Conservation (phyloP, 768 basidiomycete genomes). For the Russula sp. region DNA sequence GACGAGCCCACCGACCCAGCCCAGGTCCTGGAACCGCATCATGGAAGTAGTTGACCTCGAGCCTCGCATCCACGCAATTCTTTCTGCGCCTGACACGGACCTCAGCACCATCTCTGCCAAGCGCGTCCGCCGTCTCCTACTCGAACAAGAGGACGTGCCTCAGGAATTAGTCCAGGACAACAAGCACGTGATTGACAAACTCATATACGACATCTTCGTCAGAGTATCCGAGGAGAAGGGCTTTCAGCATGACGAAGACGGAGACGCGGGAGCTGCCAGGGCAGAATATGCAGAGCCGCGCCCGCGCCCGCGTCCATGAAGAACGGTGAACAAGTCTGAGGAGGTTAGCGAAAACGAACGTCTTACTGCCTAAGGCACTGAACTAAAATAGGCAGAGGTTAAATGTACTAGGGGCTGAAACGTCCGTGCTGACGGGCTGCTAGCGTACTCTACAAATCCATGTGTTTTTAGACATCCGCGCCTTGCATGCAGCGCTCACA, state of each 20-base stretch:
- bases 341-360: too few relatives aligned
- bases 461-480: too few relatives aligned
- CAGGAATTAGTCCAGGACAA: slow-evolving; percentile 55
- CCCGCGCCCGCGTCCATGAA: slow-evolving; percentile 14
- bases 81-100: slow-evolving; percentile 71
- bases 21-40: background rate
- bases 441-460: too few relatives aligned
- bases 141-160: slow-evolving; percentile 49
- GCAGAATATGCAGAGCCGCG: background rate
- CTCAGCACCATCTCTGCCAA: slow-evolving; percentile 79
- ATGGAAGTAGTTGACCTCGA: slow-evolving; percentile 41
- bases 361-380: too few relatives aligned
- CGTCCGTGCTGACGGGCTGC: too few relatives aligned
- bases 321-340: too few relatives aligned
- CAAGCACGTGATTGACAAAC: slow-evolving; percentile 57
- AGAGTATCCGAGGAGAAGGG: slow-evolving; percentile 36
- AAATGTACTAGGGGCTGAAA: too few relatives aligned
- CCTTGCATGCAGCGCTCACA: too few relatives aligned
- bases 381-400: too few relatives aligned
- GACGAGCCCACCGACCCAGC: background rate
- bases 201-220: slow-evolving; percentile 64
- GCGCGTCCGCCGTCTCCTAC: slow-evolving; percentile 72
- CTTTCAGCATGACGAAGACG: slow-evolving; percentile 22
- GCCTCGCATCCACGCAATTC: slow-evolving; percentile 57
- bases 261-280: slow-evolving; percentile 9